Percentiles rank a stretch among this genome's conserved stretches.
These are phyloP conservation scores for Rhinocladiella mackenziei DNA, from an alignment of 2,329 filamentous ascomycete species.

Conservation along the genomic window DNA sequence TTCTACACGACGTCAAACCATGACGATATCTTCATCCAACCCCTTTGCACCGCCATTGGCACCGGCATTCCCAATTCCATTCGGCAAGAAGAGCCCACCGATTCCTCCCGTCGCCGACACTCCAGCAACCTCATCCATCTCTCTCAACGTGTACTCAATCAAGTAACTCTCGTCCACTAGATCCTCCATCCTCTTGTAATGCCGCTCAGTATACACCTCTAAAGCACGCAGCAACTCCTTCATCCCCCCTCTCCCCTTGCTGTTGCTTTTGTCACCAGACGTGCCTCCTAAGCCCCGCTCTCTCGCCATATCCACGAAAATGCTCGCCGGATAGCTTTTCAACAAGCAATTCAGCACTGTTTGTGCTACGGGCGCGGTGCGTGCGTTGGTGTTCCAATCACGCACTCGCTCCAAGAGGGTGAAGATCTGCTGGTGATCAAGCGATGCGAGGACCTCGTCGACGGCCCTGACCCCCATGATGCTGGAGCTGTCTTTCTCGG, in stretches of 20 bases:
- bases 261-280: too few relatives aligned
- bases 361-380: conserved; percentile 80
- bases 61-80: conserved; percentile 8
- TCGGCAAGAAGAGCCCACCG: conserved; percentile 8
- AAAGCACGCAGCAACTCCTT: conserved; percentile 85
- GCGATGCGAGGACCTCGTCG: conserved; percentile 72
- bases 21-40: conserved; percentile 20
- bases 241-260: conserved; percentile 44
- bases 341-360: conserved; percentile 76
- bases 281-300: too few relatives aligned
- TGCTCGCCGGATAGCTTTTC: conserved; percentile 72
- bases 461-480: conserved; percentile 55
- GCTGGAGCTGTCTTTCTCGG: conserved; percentile 33
- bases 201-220: conserved; percentile 83
- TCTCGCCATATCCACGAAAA: conserved; percentile 65
- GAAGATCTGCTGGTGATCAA: conserved; percentile 84
- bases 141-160: conserved; percentile 84
- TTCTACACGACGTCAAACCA: conserved; percentile 7
- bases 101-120: conserved; percentile 30
- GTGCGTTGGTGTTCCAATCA: conserved; percentile 97
- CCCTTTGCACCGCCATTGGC: too few relatives aligned
- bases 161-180: conserved; percentile 91
- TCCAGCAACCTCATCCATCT: conserved; percentile 74
- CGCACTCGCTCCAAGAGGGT: conserved; percentile 73
- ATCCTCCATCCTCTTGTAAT: conserved; percentile 86